Conservation (phyloP, 768 basidiomycete species). For the Lactarius trivialis region DNA sequence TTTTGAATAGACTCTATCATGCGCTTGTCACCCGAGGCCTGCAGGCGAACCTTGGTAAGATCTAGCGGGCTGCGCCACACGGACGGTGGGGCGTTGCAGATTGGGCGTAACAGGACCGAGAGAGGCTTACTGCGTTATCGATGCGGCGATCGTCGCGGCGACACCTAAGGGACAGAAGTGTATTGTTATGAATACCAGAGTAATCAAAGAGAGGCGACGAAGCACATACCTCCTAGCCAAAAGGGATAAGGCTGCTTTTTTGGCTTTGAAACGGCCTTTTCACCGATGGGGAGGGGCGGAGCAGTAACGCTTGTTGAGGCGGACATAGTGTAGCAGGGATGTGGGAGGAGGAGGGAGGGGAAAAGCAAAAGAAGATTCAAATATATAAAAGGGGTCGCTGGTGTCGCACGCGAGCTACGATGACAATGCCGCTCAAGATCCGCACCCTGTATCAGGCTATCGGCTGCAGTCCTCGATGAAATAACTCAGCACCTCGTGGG, state of each 20-base stretch:
- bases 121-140: conserved; percentile 66
- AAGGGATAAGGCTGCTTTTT: conserved; percentile 77
- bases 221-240: conserved; percentile 65
- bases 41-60: conserved; percentile 86
- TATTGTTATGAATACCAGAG: conserved; percentile 5
- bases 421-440: neutral
- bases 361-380: neutral
- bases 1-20: conserved; percentile 82
- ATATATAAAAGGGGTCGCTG: neutral
- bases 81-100: neutral
- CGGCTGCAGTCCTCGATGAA: neutral
- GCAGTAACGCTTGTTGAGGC: conserved; percentile 9
- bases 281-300: conserved; percentile 10
- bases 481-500: neutral
- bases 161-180: conserved; percentile 37
- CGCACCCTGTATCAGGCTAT: neutral
- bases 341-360: neutral
- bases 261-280: conserved; percentile 14
- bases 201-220: neutral
- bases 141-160: conserved; percentile 84
- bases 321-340: conserved; percentile 13
- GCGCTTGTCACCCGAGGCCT: conserved; percentile 87
- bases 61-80: conserved; percentile 59
- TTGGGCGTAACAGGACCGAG: neutral
- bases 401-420: neutral